Evolutionary conservation across 208 protist genomes (phyloP).

Genomic region (Trypanosomatidae sp.): DNA sequence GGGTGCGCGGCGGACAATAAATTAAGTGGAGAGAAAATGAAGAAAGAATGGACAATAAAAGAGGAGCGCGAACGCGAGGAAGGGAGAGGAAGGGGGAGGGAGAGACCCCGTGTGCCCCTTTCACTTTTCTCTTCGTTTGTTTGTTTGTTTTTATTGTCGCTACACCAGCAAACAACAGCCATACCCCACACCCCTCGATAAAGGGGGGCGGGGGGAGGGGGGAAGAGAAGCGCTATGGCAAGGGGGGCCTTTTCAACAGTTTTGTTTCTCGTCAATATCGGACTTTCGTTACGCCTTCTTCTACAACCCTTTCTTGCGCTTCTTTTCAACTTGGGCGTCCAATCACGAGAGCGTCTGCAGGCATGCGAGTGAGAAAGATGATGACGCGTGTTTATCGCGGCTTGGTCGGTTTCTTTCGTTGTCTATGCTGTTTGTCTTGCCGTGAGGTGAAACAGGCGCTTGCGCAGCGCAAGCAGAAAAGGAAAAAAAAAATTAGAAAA

Average conservation of each 20-base stretch:
- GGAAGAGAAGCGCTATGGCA: background rate
- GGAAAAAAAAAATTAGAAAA: background rate
- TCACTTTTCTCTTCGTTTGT: background rate
- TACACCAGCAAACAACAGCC: background rate
- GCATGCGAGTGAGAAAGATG: background rate
- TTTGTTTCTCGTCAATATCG: background rate
- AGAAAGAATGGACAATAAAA: background rate
- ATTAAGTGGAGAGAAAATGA: background rate
- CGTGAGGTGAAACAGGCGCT: background rate
- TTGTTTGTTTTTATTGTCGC: background rate
- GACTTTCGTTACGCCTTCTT: background rate
- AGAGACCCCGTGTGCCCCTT: background rate
- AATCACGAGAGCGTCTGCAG: background rate
- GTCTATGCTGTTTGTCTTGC: background rate
- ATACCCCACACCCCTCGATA: background rate
- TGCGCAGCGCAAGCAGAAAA: background rate
- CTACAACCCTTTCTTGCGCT: background rate
- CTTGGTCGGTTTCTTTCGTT: background rate
- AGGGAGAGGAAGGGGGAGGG: background rate
- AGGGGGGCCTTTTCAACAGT: background rate
- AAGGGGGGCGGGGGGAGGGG: background rate
- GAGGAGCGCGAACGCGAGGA: background rate
- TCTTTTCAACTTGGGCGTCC: background rate
- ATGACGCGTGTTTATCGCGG: background rate
- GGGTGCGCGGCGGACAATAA: background rate